Evolutionary conservation across 345 rosid genomes (phyloP).

Genomic region (Garcia nutans): DNA sequence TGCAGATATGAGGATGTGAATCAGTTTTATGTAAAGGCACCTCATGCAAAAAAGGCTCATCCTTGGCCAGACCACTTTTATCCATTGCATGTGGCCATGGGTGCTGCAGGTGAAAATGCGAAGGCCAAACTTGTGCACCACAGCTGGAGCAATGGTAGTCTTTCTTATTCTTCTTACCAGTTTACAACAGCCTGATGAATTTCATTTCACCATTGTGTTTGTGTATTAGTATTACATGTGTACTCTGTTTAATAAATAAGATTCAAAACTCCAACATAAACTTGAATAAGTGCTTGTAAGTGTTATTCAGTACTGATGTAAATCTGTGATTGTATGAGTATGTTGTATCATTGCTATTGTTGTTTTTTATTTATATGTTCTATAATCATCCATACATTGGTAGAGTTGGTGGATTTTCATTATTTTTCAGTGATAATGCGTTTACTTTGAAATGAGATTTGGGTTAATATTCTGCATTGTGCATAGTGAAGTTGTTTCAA

Average conservation of each 20-base stretch:
- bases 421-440: background rate
- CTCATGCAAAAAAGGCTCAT: conserved; percentile 70
- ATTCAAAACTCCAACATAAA: background rate
- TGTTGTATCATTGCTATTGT: background rate
- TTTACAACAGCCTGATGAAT: conserved; percentile 43
- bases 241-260: background rate
- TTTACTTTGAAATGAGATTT: background rate
- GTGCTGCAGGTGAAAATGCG: conserved; percentile 71
- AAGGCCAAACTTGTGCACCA: conserved; percentile 70
- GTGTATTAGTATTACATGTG: background rate
- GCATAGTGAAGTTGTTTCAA: background rate
- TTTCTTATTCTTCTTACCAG: conserved; percentile 81
- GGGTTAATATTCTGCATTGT: background rate
- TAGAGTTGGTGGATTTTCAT: background rate
- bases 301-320: background rate
- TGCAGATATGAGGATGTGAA: conserved; percentile 77
- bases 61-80: conserved; percentile 89
- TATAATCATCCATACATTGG: background rate
- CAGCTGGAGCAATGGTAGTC: conserved; percentile 68
- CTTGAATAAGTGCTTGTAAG: background rate
- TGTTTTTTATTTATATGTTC: background rate
- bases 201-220: background rate
- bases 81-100: conserved; percentile 88
- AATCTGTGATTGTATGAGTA: background rate
- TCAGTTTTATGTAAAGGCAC: conserved; percentile 62